Evolutionary conservation across 176 grass and related monocot genomes (phyloP).

Genomic region (Oropetium thomaeum): DNA sequence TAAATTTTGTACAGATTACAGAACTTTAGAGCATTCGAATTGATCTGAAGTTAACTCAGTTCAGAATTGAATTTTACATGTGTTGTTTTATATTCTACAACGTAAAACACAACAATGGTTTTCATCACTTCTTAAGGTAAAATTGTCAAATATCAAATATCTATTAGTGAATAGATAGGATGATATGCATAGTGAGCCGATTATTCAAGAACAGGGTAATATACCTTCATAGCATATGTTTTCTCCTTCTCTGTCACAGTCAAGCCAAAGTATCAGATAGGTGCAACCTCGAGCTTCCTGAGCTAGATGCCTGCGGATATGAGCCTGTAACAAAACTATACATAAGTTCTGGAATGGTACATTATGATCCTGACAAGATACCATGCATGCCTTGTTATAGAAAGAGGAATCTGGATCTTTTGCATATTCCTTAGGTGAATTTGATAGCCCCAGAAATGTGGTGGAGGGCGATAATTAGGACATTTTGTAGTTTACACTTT

Average conservation of each 20-base stretch:
- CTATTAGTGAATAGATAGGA: neutral
- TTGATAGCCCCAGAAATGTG: neutral
- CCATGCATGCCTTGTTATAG: neutral
- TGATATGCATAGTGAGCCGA: neutral
- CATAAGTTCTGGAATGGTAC: conserved; percentile 9
- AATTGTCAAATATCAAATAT: neutral
- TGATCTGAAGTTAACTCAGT: conserved; percentile 6
- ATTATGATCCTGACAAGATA: neutral
- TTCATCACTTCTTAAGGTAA: neutral
- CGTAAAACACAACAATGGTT: neutral
- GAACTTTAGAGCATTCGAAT: conserved; percentile 1
- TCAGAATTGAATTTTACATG: conserved; percentile 2
- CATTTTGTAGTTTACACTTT: conserved; percentile 5
- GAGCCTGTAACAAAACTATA: conserved; percentile 54
- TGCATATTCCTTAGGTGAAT: neutral
- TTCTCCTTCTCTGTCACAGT: conserved; percentile 98
- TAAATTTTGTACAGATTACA: neutral
- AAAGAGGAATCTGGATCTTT: neutral
- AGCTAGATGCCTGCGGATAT: conserved; percentile 89
- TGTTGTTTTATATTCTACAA: neutral
- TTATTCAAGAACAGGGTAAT: neutral
- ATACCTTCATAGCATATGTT: conserved; percentile 99
- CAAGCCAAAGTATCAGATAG: conserved; percentile 91
- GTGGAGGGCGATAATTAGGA: neutral
- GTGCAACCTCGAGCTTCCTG: conserved; percentile 82